Evolutionary conservation across 176 grass and related monocot genomes (phyloP).

Genomic region (Leersia perrieri): DNA sequence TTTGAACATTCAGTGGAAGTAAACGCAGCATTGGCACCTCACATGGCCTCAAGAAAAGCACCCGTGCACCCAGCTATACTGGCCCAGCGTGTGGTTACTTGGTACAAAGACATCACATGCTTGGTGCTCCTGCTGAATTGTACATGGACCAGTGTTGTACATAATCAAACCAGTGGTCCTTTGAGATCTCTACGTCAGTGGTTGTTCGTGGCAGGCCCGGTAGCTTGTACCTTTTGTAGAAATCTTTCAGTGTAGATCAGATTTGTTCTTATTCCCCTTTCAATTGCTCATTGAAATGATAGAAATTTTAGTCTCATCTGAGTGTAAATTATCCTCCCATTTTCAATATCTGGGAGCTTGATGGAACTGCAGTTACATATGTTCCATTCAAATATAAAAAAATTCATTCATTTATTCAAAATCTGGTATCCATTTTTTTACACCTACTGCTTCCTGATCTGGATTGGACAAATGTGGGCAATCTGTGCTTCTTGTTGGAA

Average conservation of each 20-base stretch:
- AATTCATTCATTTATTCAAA: conserved; percentile 39
- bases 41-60: conserved; percentile 47
- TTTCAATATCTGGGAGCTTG: conserved; percentile 17
- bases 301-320: conserved; percentile 6
- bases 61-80: conserved; percentile 42
- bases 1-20: conserved; percentile 23
- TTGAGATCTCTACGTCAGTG: conserved; percentile 41
- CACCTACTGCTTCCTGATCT: neutral
- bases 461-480: neutral
- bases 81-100: conserved; percentile 50
- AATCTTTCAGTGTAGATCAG: conserved; percentile 50
- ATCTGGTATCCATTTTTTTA: neutral
- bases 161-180: conserved; percentile 61
- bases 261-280: conserved; percentile 18
- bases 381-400: conserved; percentile 32
- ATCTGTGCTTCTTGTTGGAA: neutral
- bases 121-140: conserved; percentile 53
- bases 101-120: conserved; percentile 80
- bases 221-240: conserved; percentile 60
- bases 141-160: conserved; percentile 50
- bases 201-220: conserved; percentile 53
- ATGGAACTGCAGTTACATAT: conserved; percentile 22
- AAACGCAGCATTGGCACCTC: conserved; percentile 33
- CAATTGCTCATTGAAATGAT: conserved; percentile 39
- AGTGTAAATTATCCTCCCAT: conserved; percentile 45